Conservation (phyloP, 2,329 filamentous ascomycete species). For the Diaporthe sp. region DNA sequence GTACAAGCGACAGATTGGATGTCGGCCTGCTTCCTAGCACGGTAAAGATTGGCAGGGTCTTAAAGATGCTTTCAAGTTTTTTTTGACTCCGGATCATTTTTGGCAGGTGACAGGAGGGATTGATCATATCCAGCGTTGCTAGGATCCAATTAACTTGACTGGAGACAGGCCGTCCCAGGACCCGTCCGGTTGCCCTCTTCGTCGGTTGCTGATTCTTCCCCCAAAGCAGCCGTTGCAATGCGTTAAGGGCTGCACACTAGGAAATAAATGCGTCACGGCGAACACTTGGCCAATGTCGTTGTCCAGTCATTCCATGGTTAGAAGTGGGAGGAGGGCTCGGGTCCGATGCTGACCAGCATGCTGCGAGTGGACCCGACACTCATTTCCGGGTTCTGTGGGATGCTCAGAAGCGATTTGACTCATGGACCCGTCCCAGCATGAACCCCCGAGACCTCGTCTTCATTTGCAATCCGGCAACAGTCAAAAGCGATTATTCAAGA, state of each 20-base stretch:
- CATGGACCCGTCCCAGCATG: neutral
- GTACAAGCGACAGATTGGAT: neutral
- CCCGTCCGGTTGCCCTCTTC: neutral
- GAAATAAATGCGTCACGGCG: neutral
- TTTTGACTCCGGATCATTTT: neutral
- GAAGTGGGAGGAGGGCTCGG: neutral
- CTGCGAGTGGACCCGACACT: neutral
- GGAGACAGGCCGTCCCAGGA: neutral
- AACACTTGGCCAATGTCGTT: neutral
- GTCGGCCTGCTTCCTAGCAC: neutral
- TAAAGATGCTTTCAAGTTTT: neutral
- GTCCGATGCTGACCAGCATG: neutral
- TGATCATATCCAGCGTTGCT: neutral
- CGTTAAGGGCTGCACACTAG: neutral
- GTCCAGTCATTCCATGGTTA: neutral
- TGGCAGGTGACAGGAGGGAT: neutral
- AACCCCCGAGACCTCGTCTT: neutral
- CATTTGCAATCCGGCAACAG: too few relatives aligned
- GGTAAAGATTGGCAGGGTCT: neutral
- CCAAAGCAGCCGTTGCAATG: neutral
- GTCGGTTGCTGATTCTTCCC: neutral
- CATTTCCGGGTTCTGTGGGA: neutral
- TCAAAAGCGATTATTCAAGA: neutral
- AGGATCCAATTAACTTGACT: neutral
- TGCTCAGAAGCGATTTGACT: neutral